Percentiles rank a stretch among this genome's conserved stretches.
Conservation (phyloP, 345 rosid genomes). For the Eutrema japonicum region DNA sequence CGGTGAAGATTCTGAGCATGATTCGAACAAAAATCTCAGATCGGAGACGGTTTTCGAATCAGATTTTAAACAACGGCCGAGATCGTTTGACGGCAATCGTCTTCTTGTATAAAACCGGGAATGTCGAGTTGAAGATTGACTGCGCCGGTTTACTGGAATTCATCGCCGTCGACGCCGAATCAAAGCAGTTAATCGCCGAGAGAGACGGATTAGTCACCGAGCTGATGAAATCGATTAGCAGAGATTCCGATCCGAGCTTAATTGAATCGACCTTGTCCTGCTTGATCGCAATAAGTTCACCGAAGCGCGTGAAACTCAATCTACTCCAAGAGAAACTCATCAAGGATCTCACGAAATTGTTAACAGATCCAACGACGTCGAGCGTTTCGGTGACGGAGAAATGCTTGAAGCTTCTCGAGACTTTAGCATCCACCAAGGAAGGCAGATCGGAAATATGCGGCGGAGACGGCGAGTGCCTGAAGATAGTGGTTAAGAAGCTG, state of each 20-base stretch:
- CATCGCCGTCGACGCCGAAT: slow-evolving; percentile 61
- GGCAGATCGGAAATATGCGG: slow-evolving; percentile 59
- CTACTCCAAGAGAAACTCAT: slow-evolving; percentile 49
- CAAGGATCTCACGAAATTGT: slow-evolving; percentile 45
- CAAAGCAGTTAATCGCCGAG: slow-evolving; percentile 62
- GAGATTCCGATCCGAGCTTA: slow-evolving; percentile 50
- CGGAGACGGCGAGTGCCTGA: slow-evolving; percentile 56
- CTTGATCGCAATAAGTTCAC: slow-evolving; percentile 52
- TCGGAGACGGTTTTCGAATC: slow-evolving; percentile 46
- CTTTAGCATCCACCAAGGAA: slow-evolving; percentile 62
- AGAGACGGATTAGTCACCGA: slow-evolving; percentile 57
- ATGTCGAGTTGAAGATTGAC: slow-evolving; percentile 55
- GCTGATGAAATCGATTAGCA: slow-evolving; percentile 47
- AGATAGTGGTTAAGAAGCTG: slow-evolving; percentile 64
- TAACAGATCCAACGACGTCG: slow-evolving; percentile 44
- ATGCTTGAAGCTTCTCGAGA: slow-evolving; percentile 70
- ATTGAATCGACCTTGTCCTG: slow-evolving; percentile 64
- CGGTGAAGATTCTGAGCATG: slow-evolving; percentile 56
- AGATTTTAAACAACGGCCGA: slow-evolving; percentile 46
- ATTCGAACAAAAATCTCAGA: slow-evolving; percentile 49
- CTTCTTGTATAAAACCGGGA: slow-evolving; percentile 51
- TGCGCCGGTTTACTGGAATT: slow-evolving; percentile 60
- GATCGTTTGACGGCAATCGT: slow-evolving; percentile 54
- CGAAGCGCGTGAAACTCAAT: slow-evolving; percentile 55
- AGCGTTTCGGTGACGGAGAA: slow-evolving; percentile 61